These are phyloP conservation scores for Allium sativum DNA, from an alignment of 106 monocot genomes.

Conservation along the genomic window DNA sequence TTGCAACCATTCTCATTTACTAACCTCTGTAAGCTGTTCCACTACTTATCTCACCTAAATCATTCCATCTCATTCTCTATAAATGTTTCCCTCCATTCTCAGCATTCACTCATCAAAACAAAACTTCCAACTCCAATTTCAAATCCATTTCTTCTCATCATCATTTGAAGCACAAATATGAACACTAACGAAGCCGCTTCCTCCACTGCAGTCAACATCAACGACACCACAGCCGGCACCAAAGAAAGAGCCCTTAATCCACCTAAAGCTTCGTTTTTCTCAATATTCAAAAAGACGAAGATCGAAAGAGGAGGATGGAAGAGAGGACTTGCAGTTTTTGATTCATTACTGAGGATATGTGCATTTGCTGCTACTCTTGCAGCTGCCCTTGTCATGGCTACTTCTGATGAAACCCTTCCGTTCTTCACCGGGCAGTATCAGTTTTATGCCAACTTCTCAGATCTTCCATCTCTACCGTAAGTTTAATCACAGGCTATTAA, in stretches of 20 bases:
- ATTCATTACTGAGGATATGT: slow-evolving; percentile 8
- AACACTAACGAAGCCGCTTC: not conserved
- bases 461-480: slow-evolving; percentile 5
- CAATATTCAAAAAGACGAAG: slow-evolving; percentile 1
- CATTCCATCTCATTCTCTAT: slow-evolving; percentile 1
- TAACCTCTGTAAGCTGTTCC: slow-evolving; percentile 7
- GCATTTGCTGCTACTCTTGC: slow-evolving; percentile 7
- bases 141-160: not conserved
- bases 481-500: not conserved
- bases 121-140: not conserved
- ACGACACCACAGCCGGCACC: not conserved
- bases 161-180: slow-evolving; percentile 1
- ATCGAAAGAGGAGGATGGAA: not conserved
- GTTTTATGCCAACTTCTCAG: slow-evolving; percentile 13
- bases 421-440: slow-evolving; percentile 15
- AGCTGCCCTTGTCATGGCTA: slow-evolving; percentile 10
- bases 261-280: not conserved
- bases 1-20: slow-evolving; percentile 4
- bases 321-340: slow-evolving; percentile 2
- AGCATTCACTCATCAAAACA: not conserved
- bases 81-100: not conserved
- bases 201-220: slow-evolving; percentile 8
- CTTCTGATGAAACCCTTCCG: slow-evolving; percentile 14
- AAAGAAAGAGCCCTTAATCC: not conserved
- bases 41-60: not conserved